Percentiles rank a stretch among this genome's conserved stretches.
Evolutionary conservation across 2,329 filamentous ascomycete species (phyloP).

Genomic region (Aspergillus neotritici): DNA sequence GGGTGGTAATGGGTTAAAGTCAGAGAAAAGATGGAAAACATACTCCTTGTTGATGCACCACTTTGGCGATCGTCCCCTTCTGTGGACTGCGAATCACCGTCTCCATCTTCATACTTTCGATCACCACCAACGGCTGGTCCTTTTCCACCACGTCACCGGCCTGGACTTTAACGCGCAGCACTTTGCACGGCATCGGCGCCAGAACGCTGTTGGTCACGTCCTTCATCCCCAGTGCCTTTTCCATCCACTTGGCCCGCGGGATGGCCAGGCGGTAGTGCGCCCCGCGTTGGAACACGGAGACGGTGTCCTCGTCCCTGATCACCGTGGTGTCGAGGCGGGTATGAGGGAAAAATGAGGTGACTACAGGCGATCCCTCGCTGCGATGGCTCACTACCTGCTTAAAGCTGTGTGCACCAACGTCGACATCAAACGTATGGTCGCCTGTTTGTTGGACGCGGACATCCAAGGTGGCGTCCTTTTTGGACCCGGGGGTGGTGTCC

Average conservation of each 20-base stretch:
- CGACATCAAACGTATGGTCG: slow-evolving; percentile 46
- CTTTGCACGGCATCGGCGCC: slow-evolving; percentile 96
- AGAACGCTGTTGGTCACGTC: slow-evolving; percentile 76
- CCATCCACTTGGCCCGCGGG: slow-evolving; percentile 68
- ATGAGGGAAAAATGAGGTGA: slow-evolving; percentile 74
- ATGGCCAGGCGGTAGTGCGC: slow-evolving; percentile 53
- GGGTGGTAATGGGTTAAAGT: slow-evolving; percentile 5
- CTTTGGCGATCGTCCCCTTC: slow-evolving; percentile 62
- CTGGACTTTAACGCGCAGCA: slow-evolving; percentile 78
- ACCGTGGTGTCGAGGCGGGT: slow-evolving; percentile 76
- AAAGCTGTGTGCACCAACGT: slow-evolving; percentile 36
- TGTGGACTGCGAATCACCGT: slow-evolving; percentile 75
- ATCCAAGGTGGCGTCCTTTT: slow-evolving; percentile 34
- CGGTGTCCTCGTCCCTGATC: slow-evolving; percentile 46
- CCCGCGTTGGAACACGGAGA: slow-evolving; percentile 73
- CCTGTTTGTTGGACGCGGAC: slow-evolving; percentile 50
- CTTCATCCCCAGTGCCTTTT: slow-evolving; percentile 78
- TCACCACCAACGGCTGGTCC: slow-evolving; percentile 82
- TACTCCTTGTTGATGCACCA: slow-evolving; percentile 71
- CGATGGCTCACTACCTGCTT: slow-evolving; percentile 46
- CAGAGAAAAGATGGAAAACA: slow-evolving; percentile 31
- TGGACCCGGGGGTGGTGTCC: slow-evolving; percentile 41
- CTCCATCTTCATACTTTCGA: slow-evolving; percentile 89
- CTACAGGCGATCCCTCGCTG: slow-evolving; percentile 40
- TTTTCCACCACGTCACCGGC: slow-evolving; percentile 79